Conservation (phyloP, 2,329 filamentous ascomycete genomes). For the Raffaelea albimanens region DNA sequence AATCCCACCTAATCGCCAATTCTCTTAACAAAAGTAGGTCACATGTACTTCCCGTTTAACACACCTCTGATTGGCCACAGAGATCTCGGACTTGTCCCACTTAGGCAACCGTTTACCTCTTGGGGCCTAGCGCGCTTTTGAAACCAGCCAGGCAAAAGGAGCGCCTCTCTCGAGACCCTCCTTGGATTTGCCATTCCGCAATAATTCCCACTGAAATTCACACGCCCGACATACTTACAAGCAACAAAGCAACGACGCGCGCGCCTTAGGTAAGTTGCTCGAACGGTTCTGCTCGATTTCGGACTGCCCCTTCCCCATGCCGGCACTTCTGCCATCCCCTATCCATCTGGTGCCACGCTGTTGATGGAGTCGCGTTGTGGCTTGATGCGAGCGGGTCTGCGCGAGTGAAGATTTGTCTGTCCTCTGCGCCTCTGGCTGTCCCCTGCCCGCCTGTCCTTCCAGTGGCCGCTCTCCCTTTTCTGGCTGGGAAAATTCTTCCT, state of each 20-base stretch:
- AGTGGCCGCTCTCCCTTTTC: too few relatives aligned
- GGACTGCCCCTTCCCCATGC: slow-evolving; percentile 19
- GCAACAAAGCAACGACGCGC: slow-evolving; percentile 11
- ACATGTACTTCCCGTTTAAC: slow-evolving; percentile 1
- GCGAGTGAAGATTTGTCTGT: neutral
- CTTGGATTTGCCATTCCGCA: slow-evolving; percentile 1
- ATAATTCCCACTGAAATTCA: slow-evolving; percentile 10
- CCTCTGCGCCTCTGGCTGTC: neutral
- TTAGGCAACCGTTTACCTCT: slow-evolving; percentile 3
- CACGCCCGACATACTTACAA: slow-evolving; percentile 9
- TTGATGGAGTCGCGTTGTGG: slow-evolving; percentile 12
- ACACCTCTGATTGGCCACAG: slow-evolving; percentile 6
- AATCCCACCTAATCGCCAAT: too few relatives aligned
- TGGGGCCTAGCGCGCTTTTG: slow-evolving; percentile 6
- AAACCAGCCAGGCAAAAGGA: slow-evolving; percentile 7
- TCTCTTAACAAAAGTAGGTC: neutral
- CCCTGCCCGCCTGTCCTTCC: too few relatives aligned
- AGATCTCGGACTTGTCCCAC: neutral
- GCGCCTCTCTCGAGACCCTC: neutral
- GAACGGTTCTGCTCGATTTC: slow-evolving; percentile 12
- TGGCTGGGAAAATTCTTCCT: too few relatives aligned
- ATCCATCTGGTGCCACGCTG: slow-evolving; percentile 19
- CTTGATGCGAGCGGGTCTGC: slow-evolving; percentile 14
- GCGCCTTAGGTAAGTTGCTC: slow-evolving; percentile 25
- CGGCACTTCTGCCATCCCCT: slow-evolving; percentile 7